phyloP scores from a whole-genome alignment of 2,329 filamentous ascomycete genomes.

The Pseudocercospora ulei region DNA sequence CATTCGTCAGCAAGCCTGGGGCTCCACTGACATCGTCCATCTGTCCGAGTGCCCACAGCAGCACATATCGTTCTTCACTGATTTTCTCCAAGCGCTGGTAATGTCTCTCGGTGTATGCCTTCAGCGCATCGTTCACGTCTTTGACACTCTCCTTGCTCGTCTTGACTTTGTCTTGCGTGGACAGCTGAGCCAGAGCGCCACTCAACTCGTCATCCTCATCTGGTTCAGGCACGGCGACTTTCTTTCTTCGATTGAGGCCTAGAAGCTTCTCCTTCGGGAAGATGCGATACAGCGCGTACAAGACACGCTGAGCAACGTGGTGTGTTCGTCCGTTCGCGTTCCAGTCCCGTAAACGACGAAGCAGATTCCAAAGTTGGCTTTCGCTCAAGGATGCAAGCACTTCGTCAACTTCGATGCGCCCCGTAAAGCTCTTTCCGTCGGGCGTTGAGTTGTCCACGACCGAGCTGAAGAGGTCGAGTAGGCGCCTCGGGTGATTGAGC shows the following conservation, averaged over 20 bases:
- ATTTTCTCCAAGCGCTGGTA: conserved; percentile 82
- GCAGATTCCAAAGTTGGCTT: conserved; percentile 73
- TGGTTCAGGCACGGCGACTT: conserved; percentile 22
- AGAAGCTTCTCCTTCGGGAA: conserved; percentile 73
- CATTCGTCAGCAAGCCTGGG: conserved; percentile 17
- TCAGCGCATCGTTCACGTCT: conserved; percentile 77
- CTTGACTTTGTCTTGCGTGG: conserved; percentile 26
- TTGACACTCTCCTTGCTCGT: conserved; percentile 57
- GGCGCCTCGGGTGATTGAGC: conserved; percentile 82
- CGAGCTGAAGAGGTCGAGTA: conserved; percentile 72
- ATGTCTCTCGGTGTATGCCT: conserved; percentile 84
- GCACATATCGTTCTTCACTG: conserved; percentile 84
- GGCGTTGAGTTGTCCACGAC: conserved; percentile 57
- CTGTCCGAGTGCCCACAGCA: conserved; percentile 85
- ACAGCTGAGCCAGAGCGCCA: conserved; percentile 30
- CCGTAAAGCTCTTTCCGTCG: conserved; percentile 55
- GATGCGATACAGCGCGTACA: conserved; percentile 67
- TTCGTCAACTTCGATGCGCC: conserved; percentile 62
- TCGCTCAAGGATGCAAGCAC: conserved; percentile 70
- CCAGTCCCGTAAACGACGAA: conserved; percentile 83
- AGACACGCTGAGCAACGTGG: conserved; percentile 71
- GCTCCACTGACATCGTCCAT: conserved; percentile 61
- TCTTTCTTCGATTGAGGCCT: conserved; percentile 32
- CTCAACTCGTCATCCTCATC: conserved; percentile 28
- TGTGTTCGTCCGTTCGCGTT: conserved; percentile 90